Evolutionary conservation across 208 protist genomes (phyloP), one percentile per base, ranked within the genome.

Genomic region (Kentomonas sorsogonicus): DNA sequence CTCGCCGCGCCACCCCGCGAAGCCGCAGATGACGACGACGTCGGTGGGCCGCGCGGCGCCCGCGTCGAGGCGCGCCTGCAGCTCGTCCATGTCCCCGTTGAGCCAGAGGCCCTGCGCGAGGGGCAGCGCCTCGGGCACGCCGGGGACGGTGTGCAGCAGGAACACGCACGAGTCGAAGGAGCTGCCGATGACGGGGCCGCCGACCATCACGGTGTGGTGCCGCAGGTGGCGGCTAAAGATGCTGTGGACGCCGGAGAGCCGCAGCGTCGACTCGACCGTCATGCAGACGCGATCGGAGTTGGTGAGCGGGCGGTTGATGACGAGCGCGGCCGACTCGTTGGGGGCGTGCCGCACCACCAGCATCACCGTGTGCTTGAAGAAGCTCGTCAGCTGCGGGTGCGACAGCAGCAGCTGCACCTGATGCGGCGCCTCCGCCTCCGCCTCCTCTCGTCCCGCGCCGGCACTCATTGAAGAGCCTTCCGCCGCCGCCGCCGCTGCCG

Each of bases 11-110:
- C 87, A 94, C 29, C 84, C 84, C 26, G 79, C 74, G 67, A 86
- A 86, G 23, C 87, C 87, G 39, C 79, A 85, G 4, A 94, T 39
- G 20, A 94, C 69, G 10, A 89, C 58, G 53, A 94, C 77, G 60
- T 90, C 79, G 10, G 72, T 65, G 39, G 79, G 57, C 16, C 61
- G 54, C 7, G 73, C 85, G 48, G 69, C 76, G 26, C 65, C 66
- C 9, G 67, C 60, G 2, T 83, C 71, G 15, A 93, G 64, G 55
- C 81, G 86, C 33, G 62, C 53, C 69, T 78, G 63, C 30, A 93
- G 60, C 25, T 26, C 67, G 50, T 90, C 86, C n/a, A 77, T 60
- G 63, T 85, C 72, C 22, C 86, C 86, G 54, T 86, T 72, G 18
- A 93, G 64, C 73, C 81, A 93, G 29, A 93, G 59, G 23, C 60